Conservation (phyloP, 768 basidiomycete genomes). For the Hypholoma fasciculare region DNA sequence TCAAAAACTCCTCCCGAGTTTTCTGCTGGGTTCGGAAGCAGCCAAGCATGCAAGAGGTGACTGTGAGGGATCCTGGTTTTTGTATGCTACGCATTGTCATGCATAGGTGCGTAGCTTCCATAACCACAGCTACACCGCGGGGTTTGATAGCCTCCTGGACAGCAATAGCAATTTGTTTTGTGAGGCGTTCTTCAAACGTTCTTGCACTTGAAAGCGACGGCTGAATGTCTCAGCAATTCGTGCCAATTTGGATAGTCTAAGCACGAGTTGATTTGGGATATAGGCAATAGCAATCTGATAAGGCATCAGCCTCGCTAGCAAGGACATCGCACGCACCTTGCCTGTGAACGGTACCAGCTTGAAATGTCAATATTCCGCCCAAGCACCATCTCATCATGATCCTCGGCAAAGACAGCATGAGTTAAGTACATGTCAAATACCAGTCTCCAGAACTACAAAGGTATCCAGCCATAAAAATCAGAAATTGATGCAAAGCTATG, state of each 20-base stretch:
- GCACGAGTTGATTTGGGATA: slow-evolving; percentile 92
- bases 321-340: slow-evolving; percentile 59
- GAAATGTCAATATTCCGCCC: slow-evolving; percentile 97
- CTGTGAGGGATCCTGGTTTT: slow-evolving; percentile 94
- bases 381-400: slow-evolving; percentile 99
- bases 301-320: slow-evolving; percentile 12
- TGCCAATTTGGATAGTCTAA: slow-evolving; percentile 95
- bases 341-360: slow-evolving; percentile 97
- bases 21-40: slow-evolving; percentile 99
- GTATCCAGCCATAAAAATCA: too few relatives aligned
- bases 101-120: slow-evolving; percentile 98
- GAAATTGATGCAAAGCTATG: too few relatives aligned
- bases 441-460: too few relatives aligned
- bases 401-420: slow-evolving; percentile 97
- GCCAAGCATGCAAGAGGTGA: slow-evolving; percentile 97
- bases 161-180: slow-evolving; percentile 95
- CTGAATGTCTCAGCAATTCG: slow-evolving; percentile 97
- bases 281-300: slow-evolving; percentile 93
- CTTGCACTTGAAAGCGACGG: slow-evolving; percentile 94
- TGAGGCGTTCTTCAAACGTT: too few relatives aligned
- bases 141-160: slow-evolving; percentile 98
- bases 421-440: too few relatives aligned
- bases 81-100: slow-evolving; percentile 99
- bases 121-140: slow-evolving; percentile 96
- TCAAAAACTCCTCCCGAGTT: slow-evolving; percentile 95